Base-by-base conservation (phyloP, 306 rosid species). In the Psophocarpus tetragonolobus region DNA sequence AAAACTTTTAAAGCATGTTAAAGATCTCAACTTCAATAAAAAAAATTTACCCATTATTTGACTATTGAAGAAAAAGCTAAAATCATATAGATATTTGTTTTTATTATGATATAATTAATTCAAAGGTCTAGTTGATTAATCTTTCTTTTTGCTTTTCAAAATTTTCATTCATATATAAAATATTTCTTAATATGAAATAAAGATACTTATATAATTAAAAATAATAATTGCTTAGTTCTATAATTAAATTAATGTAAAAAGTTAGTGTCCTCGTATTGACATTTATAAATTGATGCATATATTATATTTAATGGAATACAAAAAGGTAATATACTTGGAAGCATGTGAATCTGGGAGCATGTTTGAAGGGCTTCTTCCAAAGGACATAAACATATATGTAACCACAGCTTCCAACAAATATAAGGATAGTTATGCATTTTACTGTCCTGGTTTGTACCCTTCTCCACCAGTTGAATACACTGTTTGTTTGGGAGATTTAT, bases 281-380 rank as follows among this genome's bases (percentile, higher is more conserved):
- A 8, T 65, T 63, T 18, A 10, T n/a, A 66, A 39, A 5, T n/a
- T 38, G 51, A 66, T 9, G 44, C 15, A 47, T 64, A n/a, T 65
- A 4, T 38, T 77, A n/a, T 67, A 4, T 6, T n/a, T 35, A 9
- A 4, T 0, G 45, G 3, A 42, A 63, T 17, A 57, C 2, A 68
- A 26, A 23, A 3, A 90, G 96, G 87, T 89, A 32, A 64, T 93
- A 36, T 93, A 93, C 73, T 0, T 91, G 12, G 98, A 93, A 83
- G 93, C 98, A 5, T 93, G 98, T 41, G 93, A 91, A n/a, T 13
- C 91, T 4, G 98, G 97, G 71, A 91, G 97, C 48, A 84, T 93
- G 35, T 93, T 93, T 60, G 91, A 85, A 8, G 96, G 97, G 12
- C 45, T 90, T 29, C 93, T 91, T 42, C 87, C 95, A 3, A 29